Conservation (phyloP, 768 basidiomycete genomes). For the Calocera cornea region DNA sequence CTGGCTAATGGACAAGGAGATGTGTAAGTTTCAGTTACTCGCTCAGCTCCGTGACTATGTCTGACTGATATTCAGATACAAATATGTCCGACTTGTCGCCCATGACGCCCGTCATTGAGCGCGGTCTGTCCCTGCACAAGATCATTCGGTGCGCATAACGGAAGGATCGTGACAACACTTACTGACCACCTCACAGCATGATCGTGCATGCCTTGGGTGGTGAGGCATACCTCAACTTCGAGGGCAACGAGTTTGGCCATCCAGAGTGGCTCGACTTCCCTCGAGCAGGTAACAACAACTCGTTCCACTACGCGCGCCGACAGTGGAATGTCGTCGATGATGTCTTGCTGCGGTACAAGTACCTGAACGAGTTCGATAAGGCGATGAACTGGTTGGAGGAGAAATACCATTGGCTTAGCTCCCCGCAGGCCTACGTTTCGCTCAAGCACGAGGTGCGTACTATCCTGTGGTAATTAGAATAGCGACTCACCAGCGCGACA, state of each 20-base stretch:
- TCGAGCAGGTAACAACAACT: slow-evolving; percentile 85
- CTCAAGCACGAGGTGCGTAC: slow-evolving; percentile 65
- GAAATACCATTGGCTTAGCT: slow-evolving; percentile 71
- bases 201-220: slow-evolving; percentile 87
- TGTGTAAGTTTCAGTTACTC: slow-evolving; percentile 54
- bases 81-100: slow-evolving; percentile 83
- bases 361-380: slow-evolving; percentile 83
- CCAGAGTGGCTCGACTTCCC: slow-evolving; percentile 99
- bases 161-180: slow-evolving; percentile 6
- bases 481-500: not conserved
- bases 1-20: slow-evolving; percentile 99
- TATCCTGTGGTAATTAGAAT: not conserved
- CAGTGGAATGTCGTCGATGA: slow-evolving; percentile 97
- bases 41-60: not conserved
- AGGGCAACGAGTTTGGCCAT: slow-evolving; percentile 97
- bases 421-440: slow-evolving; percentile 80
- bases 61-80: slow-evolving; percentile 42
- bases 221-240: slow-evolving; percentile 95
- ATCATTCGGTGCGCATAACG: slow-evolving; percentile 68
- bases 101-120: slow-evolving; percentile 71
- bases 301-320: slow-evolving; percentile 91
- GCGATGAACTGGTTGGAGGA: slow-evolving; percentile 80
- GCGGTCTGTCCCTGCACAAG: slow-evolving; percentile 89
- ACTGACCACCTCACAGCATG: slow-evolving; percentile 36
- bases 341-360: slow-evolving; percentile 70